These are phyloP conservation scores for Eucalyptus regnans DNA, from an alignment of 345 rosid species.

Conservation along the genomic window DNA sequence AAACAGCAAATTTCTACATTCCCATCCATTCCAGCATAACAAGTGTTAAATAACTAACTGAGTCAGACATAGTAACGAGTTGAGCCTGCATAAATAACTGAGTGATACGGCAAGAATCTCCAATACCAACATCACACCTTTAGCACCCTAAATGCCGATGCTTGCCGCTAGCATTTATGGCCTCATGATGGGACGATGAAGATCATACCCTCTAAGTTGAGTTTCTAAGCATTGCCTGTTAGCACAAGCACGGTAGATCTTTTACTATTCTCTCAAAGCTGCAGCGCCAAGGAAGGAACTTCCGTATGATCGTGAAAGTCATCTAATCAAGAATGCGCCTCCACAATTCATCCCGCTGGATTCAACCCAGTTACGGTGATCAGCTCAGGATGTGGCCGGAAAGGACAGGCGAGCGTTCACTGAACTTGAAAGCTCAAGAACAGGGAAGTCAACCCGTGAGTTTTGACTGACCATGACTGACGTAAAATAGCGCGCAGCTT, in stretches of 20 bases:
- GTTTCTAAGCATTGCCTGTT: background rate
- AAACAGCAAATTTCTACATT: background rate
- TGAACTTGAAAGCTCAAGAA: background rate
- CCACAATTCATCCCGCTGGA: background rate
- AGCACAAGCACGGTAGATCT: background rate
- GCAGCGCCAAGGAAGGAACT: background rate
- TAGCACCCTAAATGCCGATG: too few species aligned
- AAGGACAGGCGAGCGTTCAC: background rate
- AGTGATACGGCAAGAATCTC: background rate
- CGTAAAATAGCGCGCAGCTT: background rate
- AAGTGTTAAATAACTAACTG: background rate
- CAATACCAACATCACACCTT: background rate
- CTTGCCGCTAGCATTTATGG: too few species aligned
- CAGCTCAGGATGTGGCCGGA: too few species aligned
- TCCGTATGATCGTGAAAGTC: background rate
- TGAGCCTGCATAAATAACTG: background rate
- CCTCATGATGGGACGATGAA: too few species aligned
- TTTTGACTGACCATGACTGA: background rate
- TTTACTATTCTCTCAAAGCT: background rate
- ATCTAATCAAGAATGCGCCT: background rate
- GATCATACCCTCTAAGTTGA: too few species aligned
- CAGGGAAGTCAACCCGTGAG: background rate
- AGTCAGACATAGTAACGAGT: background rate
- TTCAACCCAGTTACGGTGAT: background rate
- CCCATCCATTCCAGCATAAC: background rate